phyloP scores from a whole-genome alignment of 2,329 filamentous ascomycete species.

The Aspergillus hiratsukae region DNA sequence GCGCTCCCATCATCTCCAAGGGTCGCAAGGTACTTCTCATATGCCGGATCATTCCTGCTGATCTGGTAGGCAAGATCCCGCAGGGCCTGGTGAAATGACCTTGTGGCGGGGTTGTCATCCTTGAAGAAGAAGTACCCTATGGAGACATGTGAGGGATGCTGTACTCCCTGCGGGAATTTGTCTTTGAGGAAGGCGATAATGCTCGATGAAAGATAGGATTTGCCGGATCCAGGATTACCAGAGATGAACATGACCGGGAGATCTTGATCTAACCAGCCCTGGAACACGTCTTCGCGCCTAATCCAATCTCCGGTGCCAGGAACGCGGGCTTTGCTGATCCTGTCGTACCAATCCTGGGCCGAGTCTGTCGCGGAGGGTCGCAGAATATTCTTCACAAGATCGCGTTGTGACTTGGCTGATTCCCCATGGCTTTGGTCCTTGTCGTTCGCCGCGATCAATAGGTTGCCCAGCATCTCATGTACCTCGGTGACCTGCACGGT shows the following conservation, averaged over 20 bases:
- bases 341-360: constrained; percentile 41
- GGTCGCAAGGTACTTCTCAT: constrained; percentile 40
- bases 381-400: constrained; percentile 22
- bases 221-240: constrained; percentile 46
- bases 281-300: constrained; percentile 36
- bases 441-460: constrained; percentile 2
- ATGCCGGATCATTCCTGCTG: constrained; percentile 44
- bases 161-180: constrained; percentile 24
- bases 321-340: constrained; percentile 40
- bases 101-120: constrained; percentile 44
- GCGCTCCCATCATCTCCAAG: constrained; percentile 39
- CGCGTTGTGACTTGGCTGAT: neutral
- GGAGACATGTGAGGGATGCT: constrained; percentile 18
- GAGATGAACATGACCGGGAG: constrained; percentile 42
- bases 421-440: constrained; percentile 1
- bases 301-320: constrained; percentile 47
- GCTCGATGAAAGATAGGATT: constrained; percentile 44
- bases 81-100: constrained; percentile 44
- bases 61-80: constrained; percentile 47
- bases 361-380: constrained; percentile 38
- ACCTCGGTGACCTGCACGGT: constrained; percentile 6
- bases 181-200: constrained; percentile 39
- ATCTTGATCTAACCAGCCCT: constrained; percentile 37
- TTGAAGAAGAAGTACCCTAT: constrained; percentile 50
- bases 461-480: constrained; percentile 3